Conservation (phyloP, 2,329 filamentous ascomycete species). For the Fusarium succisae region DNA sequence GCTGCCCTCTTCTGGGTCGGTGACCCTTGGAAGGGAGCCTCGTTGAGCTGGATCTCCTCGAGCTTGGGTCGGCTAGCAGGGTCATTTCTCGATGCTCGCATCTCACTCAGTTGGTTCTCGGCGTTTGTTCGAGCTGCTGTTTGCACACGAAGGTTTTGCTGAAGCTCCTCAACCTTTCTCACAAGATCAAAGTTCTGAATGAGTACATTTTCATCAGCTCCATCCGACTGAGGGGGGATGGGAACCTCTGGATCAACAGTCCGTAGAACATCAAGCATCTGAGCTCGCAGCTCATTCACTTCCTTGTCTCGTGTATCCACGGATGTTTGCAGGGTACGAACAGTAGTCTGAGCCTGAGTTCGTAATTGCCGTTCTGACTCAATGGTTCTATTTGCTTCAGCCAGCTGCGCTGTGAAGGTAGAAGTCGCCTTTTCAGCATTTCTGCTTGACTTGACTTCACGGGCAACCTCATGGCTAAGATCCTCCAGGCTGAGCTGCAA, state of each 20-base stretch:
- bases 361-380: constrained; percentile 91
- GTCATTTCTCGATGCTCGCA: constrained; percentile 79
- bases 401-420: constrained; percentile 80
- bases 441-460: constrained; percentile 88
- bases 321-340: constrained; percentile 80
- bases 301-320: constrained; percentile 85
- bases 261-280: constrained; percentile 84
- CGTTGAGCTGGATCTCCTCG: constrained; percentile 88
- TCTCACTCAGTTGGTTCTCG: constrained; percentile 81
- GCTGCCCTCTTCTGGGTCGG: constrained; percentile 74
- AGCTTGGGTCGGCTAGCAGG: constrained; percentile 77
- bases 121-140: constrained; percentile 83
- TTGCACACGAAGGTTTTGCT: constrained; percentile 86
- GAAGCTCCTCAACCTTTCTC: constrained; percentile 86
- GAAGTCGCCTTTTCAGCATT: constrained; percentile 91
- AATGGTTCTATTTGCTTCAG: constrained; percentile 87
- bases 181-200: constrained; percentile 85
- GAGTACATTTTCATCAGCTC: constrained; percentile 69
- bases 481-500: constrained; percentile 88
- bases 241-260: constrained; percentile 82
- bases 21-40: constrained; percentile 77
- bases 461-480: constrained; percentile 87
- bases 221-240: constrained; percentile 69
- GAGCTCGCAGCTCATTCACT: constrained; percentile 79
- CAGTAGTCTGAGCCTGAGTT: constrained; percentile 84